Percentiles rank a stretch among this genome's conserved stretches.
These are phyloP conservation scores for Plasmodium sp. DNA, from an alignment of 169 alveolate genomes.

Conservation along the genomic window DNA sequence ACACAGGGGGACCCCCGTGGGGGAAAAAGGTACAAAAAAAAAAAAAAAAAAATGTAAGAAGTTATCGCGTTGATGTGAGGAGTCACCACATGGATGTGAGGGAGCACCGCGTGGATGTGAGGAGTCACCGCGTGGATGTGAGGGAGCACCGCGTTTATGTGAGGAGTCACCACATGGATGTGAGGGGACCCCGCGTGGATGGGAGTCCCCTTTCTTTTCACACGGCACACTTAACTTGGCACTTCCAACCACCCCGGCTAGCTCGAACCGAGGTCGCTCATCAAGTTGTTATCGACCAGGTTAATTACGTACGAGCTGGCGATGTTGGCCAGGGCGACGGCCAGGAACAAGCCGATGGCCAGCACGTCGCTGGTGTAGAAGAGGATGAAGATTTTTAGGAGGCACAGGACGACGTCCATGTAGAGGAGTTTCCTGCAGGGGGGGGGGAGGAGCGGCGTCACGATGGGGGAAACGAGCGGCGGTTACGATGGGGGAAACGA, in stretches of 20 bases:
- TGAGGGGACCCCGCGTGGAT: neutral
- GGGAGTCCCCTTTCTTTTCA: neutral
- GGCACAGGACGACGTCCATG: constrained; percentile 55
- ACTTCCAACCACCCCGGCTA: neutral
- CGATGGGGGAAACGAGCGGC: neutral
- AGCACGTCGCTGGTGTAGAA: constrained; percentile 28
- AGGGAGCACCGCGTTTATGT: too few relatives aligned
- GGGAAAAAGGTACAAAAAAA: neutral
- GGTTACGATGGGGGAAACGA: neutral
- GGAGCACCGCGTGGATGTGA: neutral
- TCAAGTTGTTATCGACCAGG: constrained; percentile 42
- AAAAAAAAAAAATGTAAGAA: too few relatives aligned
- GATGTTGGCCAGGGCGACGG: constrained; percentile 13
- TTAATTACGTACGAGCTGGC: constrained; percentile 46
- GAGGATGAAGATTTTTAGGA: constrained; percentile 24
- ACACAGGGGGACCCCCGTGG: neutral
- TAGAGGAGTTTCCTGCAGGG: constrained; percentile 50
- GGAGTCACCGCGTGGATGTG: neutral
- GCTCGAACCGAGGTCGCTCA: neutral
- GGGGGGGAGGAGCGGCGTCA: neutral
- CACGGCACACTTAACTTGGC: neutral
- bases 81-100: too few relatives aligned
- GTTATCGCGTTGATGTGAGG: neutral
- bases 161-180: too few relatives aligned
- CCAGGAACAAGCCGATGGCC: neutral